These are phyloP conservation scores for Aspergillus sp. DNA, from an alignment of 2,329 filamentous ascomycete species.

Conservation along the genomic window DNA sequence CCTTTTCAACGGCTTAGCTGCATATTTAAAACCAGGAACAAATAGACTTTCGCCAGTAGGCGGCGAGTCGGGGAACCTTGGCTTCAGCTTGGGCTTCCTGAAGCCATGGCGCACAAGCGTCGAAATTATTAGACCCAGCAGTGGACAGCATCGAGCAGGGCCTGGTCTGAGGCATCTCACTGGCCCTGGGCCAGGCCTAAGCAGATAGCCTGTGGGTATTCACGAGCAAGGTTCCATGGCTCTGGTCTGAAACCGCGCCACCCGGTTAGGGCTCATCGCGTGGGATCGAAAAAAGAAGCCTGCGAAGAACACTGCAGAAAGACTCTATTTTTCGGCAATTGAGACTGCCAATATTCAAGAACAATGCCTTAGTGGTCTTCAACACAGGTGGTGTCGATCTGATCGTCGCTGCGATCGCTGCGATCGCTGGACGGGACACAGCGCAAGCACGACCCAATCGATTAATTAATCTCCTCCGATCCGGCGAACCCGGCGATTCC, in stretches of 20 bases:
- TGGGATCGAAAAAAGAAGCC: neutral
- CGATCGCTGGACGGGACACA: too few species aligned
- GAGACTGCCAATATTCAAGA: too few species aligned
- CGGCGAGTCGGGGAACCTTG: neutral
- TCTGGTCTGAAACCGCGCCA: neutral
- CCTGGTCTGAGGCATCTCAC: neutral
- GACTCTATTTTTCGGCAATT: too few species aligned
- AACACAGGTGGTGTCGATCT: too few species aligned
- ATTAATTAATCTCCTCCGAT: too few species aligned
- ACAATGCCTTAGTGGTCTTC: too few species aligned
- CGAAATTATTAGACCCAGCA: conserved; percentile 4
- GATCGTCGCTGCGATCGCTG: too few species aligned
- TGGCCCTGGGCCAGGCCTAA: neutral
- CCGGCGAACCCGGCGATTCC: too few species aligned
- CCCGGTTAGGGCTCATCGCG: neutral
- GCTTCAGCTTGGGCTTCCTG: neutral
- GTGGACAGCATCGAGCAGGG: too few species aligned
- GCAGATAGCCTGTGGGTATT: too few species aligned
- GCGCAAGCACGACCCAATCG: too few species aligned
- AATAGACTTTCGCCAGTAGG: neutral
- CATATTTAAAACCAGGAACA: neutral
- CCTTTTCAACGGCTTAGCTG: neutral
- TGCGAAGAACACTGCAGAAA: neutral
- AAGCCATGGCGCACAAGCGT: conserved; percentile 3
- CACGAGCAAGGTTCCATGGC: neutral